phyloP scores from a whole-genome alignment of 2,329 filamentous ascomycete genomes.

The Chaetomiaceae sp. region DNA sequence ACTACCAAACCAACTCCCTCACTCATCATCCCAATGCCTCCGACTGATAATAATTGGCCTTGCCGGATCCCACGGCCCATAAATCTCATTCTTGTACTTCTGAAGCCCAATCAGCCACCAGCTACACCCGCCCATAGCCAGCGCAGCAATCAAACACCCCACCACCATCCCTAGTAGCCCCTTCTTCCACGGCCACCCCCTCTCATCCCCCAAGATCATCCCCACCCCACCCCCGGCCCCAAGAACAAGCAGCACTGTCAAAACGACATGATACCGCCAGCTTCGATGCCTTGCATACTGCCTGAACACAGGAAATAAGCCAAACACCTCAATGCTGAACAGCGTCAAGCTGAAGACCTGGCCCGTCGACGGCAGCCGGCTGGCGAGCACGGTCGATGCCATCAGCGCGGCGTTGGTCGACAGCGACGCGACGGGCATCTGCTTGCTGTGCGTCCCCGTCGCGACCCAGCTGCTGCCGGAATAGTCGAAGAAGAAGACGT shows the following conservation, averaged over 20 bases:
- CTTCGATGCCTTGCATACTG: constrained; percentile 77
- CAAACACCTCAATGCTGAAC: constrained; percentile 96
- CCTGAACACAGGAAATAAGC: constrained; percentile 95
- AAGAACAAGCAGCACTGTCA: constrained; percentile 73
- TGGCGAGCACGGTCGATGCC: constrained; percentile 91
- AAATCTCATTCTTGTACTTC: constrained; percentile 99
- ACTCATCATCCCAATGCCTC: constrained; percentile 49
- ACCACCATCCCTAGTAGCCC: constrained; percentile 69
- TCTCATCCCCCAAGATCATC: constrained; percentile 50
- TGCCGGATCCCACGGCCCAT: constrained; percentile 95
- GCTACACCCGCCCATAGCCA: constrained; percentile 88
- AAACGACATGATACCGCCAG: constrained; percentile 72
- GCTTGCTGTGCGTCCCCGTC: constrained; percentile 27
- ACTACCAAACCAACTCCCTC: background rate
- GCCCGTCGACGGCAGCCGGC: constrained; percentile 79
- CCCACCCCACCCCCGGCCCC: constrained; percentile 76
- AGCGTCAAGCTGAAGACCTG: constrained; percentile 93
- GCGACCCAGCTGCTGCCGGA: constrained; percentile 56
- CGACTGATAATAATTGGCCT: constrained; percentile 76
- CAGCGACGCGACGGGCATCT: constrained; percentile 62
- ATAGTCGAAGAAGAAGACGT: constrained; percentile 98
- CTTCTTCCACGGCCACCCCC: constrained; percentile 48
- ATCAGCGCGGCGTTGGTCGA: constrained; percentile 96
- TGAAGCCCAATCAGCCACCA: constrained; percentile 98
- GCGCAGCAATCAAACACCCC: constrained; percentile 66